Conservation (phyloP, 257 asterid species). For the Cinchona pubescens region DNA sequence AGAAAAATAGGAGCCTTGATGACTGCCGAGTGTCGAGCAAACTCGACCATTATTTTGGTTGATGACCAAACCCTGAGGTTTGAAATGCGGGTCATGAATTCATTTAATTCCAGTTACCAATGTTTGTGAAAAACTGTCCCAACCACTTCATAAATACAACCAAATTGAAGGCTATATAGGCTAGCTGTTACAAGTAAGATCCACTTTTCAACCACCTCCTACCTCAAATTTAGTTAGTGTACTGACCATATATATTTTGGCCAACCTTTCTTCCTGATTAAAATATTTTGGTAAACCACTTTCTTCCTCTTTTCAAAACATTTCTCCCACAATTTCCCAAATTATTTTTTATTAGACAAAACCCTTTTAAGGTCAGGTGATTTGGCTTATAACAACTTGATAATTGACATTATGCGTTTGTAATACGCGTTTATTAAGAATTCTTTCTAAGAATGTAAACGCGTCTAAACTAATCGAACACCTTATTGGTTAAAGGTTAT, state of each 20-base stretch:
- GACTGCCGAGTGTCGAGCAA: too few species aligned
- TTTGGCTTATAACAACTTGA: neutral
- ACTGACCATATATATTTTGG: slow-evolving; percentile 9
- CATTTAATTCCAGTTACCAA: neutral
- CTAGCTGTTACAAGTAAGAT: neutral
- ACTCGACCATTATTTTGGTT: slow-evolving; percentile 6
- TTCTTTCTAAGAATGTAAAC: too few species aligned
- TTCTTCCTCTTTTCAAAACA: slow-evolving; percentile 7
- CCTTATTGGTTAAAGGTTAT: too few species aligned
- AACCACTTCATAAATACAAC: slow-evolving; percentile 27
- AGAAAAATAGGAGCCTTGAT: too few species aligned
- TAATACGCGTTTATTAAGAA: neutral
- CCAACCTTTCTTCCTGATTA: neutral
- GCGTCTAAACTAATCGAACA: too few species aligned
- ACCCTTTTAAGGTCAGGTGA: neutral
- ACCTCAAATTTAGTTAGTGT: slow-evolving; percentile 9
- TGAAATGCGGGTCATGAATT: neutral
- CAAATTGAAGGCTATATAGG: neutral
- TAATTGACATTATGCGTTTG: neutral
- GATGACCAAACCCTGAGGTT: neutral
- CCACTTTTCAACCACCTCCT: slow-evolving; percentile 16
- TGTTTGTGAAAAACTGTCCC: slow-evolving; percentile 11
- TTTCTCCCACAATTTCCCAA: neutral
- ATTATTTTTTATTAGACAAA: neutral
- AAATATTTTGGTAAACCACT: slow-evolving; percentile 52